These are phyloP conservation scores for Penicillium sp. DNA, from an alignment of 2,329 filamentous ascomycete genomes.

Conservation along the genomic window DNA sequence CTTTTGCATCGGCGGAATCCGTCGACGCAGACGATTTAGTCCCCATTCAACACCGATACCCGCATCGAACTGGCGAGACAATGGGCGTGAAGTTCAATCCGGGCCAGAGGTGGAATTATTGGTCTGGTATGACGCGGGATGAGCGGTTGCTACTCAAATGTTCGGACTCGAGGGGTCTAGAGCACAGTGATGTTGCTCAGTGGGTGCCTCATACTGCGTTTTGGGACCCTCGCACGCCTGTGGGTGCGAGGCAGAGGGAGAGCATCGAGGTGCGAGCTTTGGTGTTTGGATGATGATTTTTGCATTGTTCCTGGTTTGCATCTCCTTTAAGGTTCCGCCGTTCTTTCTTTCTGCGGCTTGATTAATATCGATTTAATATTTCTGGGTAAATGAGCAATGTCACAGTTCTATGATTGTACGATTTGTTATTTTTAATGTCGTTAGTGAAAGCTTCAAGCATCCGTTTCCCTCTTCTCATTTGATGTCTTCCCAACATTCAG, in stretches of 20 bases:
- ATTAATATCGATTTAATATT: too few relatives aligned
- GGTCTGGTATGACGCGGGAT: slow-evolving; percentile 74
- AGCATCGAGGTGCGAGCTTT: slow-evolving; percentile 88
- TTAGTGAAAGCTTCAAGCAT: too few relatives aligned
- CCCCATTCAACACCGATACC: slow-evolving; percentile 74
- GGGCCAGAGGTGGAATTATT: slow-evolving; percentile 75
- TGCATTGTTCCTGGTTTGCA: too few relatives aligned
- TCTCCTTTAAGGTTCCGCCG: too few relatives aligned
- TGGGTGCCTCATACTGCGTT: slow-evolving; percentile 77
- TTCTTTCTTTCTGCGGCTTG: too few relatives aligned
- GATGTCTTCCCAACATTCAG: too few relatives aligned
- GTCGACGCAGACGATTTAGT: slow-evolving; percentile 65
- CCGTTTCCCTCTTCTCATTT: too few relatives aligned
- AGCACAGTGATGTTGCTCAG: slow-evolving; percentile 52
- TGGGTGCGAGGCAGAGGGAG: slow-evolving; percentile 73
- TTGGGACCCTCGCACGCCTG: slow-evolving; percentile 70
- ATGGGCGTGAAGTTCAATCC: slow-evolving; percentile 67
- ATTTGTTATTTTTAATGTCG: too few relatives aligned
- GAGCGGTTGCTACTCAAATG: slow-evolving; percentile 80
- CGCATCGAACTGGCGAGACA: slow-evolving; percentile 72
- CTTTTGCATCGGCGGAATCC: slow-evolving; percentile 59
- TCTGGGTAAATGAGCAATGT: too few relatives aligned
- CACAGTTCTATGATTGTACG: too few relatives aligned
- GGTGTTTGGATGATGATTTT: slow-evolving; percentile 67
- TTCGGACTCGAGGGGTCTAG: slow-evolving; percentile 60